Conservation (phyloP, 306 rosid genomes). For the Rubus idaeus region DNA sequence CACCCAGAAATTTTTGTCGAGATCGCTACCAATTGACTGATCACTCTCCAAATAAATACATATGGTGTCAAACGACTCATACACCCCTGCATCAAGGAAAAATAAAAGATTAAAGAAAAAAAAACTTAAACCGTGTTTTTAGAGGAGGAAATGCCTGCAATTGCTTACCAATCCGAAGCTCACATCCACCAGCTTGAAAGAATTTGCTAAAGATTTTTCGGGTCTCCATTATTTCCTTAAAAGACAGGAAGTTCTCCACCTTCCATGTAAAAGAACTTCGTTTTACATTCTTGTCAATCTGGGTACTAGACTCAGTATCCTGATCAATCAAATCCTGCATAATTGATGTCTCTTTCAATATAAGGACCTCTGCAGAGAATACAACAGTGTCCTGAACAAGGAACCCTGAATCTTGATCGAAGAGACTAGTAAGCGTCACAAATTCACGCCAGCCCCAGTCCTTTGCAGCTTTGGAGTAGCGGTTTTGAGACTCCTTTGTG, state of each 20-base stretch:
- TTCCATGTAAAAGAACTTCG: conserved; percentile 95
- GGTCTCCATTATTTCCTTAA: conserved; percentile 98
- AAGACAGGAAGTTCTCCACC: conserved; percentile 96
- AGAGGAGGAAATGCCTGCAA: conserved; percentile 18
- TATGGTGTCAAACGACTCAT: conserved; percentile 97
- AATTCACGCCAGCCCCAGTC: conserved; percentile 99
- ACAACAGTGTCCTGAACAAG: conserved; percentile 93
- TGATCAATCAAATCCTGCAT: conserved; percentile 80
- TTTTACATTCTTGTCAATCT: conserved; percentile 49
- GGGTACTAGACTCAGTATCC: conserved; percentile 59
- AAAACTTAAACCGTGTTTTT: conserved; percentile 19
- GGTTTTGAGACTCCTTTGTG: conserved; percentile 97
- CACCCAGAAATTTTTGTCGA: conserved; percentile 98
- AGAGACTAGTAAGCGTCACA: conserved; percentile 97
- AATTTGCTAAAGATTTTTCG: conserved; percentile 98
- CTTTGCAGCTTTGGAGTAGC: conserved; percentile 99
- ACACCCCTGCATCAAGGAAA: conserved; percentile 66
- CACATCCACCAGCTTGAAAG: conserved; percentile 99
- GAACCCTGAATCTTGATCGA: conserved; percentile 99
- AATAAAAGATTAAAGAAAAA: conserved; percentile 24
- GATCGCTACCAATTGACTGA: conserved; percentile 92
- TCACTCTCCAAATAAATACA: conserved; percentile 99
- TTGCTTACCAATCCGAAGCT: conserved; percentile 94
- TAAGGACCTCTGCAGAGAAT: conserved; percentile 97
- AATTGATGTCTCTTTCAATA: conserved; percentile 88